A percentile compares a stretch with the other conserved stretches of the same genome.
Evolutionary conservation across 2,329 filamentous ascomycete genomes (phyloP).

Genomic region (Sarocladium brachiariae): DNA sequence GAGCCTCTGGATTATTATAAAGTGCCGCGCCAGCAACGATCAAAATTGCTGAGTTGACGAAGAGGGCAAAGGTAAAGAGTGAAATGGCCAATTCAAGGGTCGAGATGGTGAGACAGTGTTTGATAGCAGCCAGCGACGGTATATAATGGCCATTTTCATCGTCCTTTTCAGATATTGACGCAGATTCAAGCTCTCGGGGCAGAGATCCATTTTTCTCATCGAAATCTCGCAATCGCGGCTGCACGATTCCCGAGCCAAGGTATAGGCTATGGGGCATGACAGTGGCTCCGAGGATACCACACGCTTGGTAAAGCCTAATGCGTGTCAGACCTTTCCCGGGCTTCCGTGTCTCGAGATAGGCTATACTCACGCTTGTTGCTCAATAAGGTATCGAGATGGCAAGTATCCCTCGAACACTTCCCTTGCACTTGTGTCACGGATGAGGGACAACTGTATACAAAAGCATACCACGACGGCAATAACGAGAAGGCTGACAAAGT

Average conservation of each 20-base stretch:
- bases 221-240: conserved; percentile 54
- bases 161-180: conserved; percentile 22
- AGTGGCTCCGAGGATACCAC: conserved; percentile 70
- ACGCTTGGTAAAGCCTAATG: conserved; percentile 54
- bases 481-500: conserved; percentile 56
- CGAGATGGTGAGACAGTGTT: conserved; percentile 66
- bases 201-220: conserved; percentile 50
- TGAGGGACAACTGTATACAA: conserved; percentile 60
- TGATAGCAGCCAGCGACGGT: conserved; percentile 67
- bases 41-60: conserved; percentile 76
- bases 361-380: conserved; percentile 24
- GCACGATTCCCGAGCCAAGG: conserved; percentile 62
- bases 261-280: conserved; percentile 67
- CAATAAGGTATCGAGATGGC: conserved; percentile 51
- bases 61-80: conserved; percentile 76
- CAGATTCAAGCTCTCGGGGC: conserved; percentile 23
- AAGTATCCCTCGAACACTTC: conserved; percentile 60
- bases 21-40: conserved; percentile 76
- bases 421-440: conserved; percentile 46
- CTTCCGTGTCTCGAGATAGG: not conserved
- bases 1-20: conserved; percentile 39
- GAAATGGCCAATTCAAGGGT: conserved; percentile 63
- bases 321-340: not conserved
- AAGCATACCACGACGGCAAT: conserved; percentile 65
- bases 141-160: conserved; percentile 54